Percentiles rank a stretch among this genome's conserved stretches.
Conservation (phyloP, 2,329 filamentous ascomycete genomes). For the Daldinia sp. region DNA sequence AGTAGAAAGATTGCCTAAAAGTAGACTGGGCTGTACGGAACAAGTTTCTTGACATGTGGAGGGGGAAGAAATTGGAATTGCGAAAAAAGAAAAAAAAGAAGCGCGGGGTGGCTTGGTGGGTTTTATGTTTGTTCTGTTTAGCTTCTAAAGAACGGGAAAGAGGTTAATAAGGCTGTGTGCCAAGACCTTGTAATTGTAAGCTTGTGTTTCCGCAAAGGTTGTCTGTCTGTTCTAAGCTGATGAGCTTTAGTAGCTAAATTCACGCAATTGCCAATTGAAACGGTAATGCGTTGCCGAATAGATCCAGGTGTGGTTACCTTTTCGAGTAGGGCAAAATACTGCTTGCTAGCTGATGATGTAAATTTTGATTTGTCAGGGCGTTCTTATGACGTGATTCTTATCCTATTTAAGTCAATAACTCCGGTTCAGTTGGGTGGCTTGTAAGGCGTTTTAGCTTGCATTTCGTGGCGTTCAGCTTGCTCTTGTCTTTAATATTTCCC, state of each 20-base stretch:
- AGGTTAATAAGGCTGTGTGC: background rate
- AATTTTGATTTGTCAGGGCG: constrained; percentile 47
- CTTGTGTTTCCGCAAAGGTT: background rate
- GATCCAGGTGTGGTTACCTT: background rate
- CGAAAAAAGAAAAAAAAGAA: constrained; percentile 14
- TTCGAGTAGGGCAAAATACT: constrained; percentile 8
- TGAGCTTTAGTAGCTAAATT: background rate
- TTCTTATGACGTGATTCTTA: constrained; percentile 42
- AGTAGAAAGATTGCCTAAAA: constrained; percentile 42
- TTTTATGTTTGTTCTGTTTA: constrained; percentile 14
- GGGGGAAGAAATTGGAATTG: constrained; percentile 30
- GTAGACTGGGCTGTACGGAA: constrained; percentile 43
- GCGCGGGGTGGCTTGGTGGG: constrained; percentile 29
- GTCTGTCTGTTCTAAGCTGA: background rate
- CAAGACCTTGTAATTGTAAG: constrained; percentile 6
- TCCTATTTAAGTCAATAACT: background rate
- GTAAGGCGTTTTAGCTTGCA: background rate
- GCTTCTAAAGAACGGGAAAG: background rate
- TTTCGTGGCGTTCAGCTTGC: constrained; percentile 16
- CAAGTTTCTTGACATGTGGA: constrained; percentile 41
- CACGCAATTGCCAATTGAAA: background rate
- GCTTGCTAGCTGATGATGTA: constrained; percentile 34
- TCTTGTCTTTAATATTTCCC: constrained; percentile 14
- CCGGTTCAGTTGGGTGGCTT: constrained; percentile 21
- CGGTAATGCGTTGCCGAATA: background rate